These are phyloP conservation scores for Waltiozyma sp. DNA, from an alignment of 1,139 yeast species.

Conservation along the genomic window DNA sequence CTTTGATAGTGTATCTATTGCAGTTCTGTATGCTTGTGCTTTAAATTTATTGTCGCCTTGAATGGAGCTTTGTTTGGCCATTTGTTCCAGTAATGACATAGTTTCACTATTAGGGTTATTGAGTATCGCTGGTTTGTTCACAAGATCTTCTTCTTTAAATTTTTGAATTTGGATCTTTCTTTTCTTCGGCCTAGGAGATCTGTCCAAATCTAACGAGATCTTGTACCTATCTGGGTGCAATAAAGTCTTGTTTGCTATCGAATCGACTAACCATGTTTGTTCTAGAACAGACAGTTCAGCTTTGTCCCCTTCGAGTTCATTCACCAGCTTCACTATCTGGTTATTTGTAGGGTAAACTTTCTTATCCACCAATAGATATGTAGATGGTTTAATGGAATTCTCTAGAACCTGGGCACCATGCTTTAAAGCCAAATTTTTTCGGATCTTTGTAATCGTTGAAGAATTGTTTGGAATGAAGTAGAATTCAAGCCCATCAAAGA, in stretches of 20 bases:
- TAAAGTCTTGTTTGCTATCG: constrained; percentile 21
- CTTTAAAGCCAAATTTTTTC: constrained; percentile 11
- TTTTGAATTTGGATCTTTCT: constrained; percentile 2
- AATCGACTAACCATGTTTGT: constrained; percentile 28
- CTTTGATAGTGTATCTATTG: constrained; percentile 28
- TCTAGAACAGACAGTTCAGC: constrained; percentile 12
- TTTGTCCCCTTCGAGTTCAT: constrained; percentile 2
- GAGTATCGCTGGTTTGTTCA: constrained; percentile 4
- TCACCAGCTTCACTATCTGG: constrained; percentile 5
- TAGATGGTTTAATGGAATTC: constrained; percentile 2
- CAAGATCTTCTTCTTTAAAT: constrained; percentile 4
- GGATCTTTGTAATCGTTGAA: constrained; percentile 8
- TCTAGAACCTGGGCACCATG: constrained; percentile 26
- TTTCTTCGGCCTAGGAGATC: constrained; percentile 3
- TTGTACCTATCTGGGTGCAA: constrained; percentile 12
- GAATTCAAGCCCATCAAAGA: constrained; percentile 10
- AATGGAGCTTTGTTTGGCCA: constrained; percentile 28
- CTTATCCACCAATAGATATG: constrained; percentile 19
- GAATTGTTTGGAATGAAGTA: constrained; percentile 13
- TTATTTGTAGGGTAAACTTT: constrained; percentile 5
- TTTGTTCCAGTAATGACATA: constrained; percentile 25
- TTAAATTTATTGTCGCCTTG: constrained; percentile 32
- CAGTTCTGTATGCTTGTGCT: constrained; percentile 36
- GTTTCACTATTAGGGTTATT: constrained; percentile 26
- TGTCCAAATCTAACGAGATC: constrained; percentile 5